Evolutionary conservation across 306 rosid genomes (phyloP), one percentile per base, ranked within the genome.

Genomic region (Cercis canadensis): DNA sequence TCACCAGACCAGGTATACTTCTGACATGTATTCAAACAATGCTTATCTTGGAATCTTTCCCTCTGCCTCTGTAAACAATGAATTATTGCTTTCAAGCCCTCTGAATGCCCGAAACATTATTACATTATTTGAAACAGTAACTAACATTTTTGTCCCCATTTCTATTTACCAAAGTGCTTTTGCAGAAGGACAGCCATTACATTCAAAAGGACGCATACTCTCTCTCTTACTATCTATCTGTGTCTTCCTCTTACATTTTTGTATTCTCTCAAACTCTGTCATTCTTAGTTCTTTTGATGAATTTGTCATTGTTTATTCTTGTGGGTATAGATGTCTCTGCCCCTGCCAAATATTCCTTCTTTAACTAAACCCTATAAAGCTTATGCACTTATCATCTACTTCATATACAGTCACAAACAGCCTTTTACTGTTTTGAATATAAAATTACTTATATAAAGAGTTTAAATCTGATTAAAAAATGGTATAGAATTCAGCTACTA

Each of bases 301-400:
- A 74, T 75, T 74, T 81, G 57, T 72, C 78, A 67, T 77, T 78
- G 55, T 80, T 62, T 81, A 81, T 78, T 75, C 78, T 54, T 78
- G 57, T 68, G 74, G 57, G 62, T 73, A 69, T 57, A 60, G 45
- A 14, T 62, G 65, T 74, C 37, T 50, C 73, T 58, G 61, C 70
- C 29, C 69, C 90, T 87, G 95, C 88, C 85, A 82, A 83, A 70
- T 24, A 24, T 72, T 82, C 63, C 82, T 36, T 78, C 96, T 90
- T 88, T 88, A 88, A 73, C 93, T 75, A 82, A 85, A 81, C 87
- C 97, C 96, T 59, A 90, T 90, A 88, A 92, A 92, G 93, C 83
- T 82, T 66, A 72, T 73, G 50, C 73, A 80, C 68, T 84, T 18
- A 16, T 84, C 78, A 73, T 78, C 80, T 39, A 80, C 78, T 74